These are phyloP conservation scores for Suillus bovinus DNA, from an alignment of 768 basidiomycete genomes.

Conservation along the genomic window DNA sequence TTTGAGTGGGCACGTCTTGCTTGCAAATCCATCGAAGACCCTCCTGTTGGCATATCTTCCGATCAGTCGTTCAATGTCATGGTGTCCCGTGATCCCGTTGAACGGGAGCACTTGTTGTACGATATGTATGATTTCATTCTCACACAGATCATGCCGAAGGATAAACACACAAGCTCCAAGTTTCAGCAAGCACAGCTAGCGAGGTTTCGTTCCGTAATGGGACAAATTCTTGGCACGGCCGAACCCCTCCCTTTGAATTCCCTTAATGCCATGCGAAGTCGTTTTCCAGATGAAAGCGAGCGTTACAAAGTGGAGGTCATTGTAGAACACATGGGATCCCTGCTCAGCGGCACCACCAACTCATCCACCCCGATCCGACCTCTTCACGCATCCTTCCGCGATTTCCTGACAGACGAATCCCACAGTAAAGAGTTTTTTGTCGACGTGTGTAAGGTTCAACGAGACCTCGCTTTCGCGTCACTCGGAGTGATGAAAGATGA, in stretches of 20 bases:
- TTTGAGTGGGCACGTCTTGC: constrained; percentile 15
- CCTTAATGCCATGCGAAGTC: constrained; percentile 5
- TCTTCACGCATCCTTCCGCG: constrained; percentile 31
- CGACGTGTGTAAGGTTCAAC: constrained; percentile 15
- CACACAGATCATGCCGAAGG: constrained; percentile 6
- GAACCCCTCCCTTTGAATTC: constrained; percentile 9
- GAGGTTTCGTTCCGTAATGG: constrained; percentile 12
- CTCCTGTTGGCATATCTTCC: background rate
- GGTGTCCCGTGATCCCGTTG: background rate
- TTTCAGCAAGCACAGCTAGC: background rate
- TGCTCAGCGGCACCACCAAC: constrained; percentile 13
- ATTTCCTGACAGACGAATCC: constrained; percentile 22
- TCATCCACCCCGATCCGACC: constrained; percentile 15
- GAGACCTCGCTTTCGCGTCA: constrained; percentile 21
- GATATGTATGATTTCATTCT: constrained; percentile 13
- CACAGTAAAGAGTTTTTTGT: constrained; percentile 18
- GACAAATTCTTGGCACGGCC: constrained; percentile 7
- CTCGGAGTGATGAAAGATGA: constrained; percentile 29
- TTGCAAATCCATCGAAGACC: constrained; percentile 10
- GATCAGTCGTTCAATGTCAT: background rate
- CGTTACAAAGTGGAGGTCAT: constrained; percentile 8
- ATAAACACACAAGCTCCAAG: background rate
- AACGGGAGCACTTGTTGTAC: constrained; percentile 9
- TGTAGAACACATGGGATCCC: constrained; percentile 10
- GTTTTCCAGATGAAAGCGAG: constrained; percentile 2